Conservation (phyloP, 2,329 filamentous ascomycete species). For the Talaromyces sp. region DNA sequence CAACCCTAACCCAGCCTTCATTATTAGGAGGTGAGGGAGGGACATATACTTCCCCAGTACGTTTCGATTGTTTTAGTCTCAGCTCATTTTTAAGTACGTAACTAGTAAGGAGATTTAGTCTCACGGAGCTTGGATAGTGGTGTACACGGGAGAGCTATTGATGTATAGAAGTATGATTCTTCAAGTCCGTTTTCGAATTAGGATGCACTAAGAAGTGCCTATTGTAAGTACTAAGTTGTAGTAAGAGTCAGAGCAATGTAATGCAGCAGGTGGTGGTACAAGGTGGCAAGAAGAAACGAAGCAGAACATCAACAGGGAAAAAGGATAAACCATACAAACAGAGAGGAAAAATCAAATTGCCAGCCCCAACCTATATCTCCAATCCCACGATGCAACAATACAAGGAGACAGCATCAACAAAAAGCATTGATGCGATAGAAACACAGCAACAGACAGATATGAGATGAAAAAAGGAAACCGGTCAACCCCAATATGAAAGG, state of each 20-base stretch:
- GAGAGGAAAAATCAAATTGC: slow-evolving; percentile 12
- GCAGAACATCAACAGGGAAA: background rate
- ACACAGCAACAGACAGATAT: background rate
- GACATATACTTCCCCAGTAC: background rate
- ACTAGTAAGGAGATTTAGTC: no score
- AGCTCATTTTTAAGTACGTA: no score
- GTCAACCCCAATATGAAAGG: background rate
- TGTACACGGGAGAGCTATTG: no score
- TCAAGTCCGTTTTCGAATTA: background rate
- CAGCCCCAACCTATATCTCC: slow-evolving; percentile 14
- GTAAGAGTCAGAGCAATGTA: slow-evolving; percentile 1
- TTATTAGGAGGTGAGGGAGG: background rate
- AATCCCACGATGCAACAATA: slow-evolving; percentile 14
- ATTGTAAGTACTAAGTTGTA: background rate
- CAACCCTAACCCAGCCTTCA: background rate
- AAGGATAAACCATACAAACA: slow-evolving; percentile 6
- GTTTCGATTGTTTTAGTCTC: background rate
- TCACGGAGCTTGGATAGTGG: no score
- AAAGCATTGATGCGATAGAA: background rate
- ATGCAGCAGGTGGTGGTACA: slow-evolving; percentile 13
- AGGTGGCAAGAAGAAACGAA: background rate
- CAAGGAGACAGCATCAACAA: slow-evolving; percentile 2
- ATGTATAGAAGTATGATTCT: no score
- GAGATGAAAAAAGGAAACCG: background rate
- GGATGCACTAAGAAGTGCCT: slow-evolving; percentile 8